These are phyloP conservation scores for Monosporascus sp. DNA, from an alignment of 2,329 filamentous ascomycete species.

Conservation along the genomic window DNA sequence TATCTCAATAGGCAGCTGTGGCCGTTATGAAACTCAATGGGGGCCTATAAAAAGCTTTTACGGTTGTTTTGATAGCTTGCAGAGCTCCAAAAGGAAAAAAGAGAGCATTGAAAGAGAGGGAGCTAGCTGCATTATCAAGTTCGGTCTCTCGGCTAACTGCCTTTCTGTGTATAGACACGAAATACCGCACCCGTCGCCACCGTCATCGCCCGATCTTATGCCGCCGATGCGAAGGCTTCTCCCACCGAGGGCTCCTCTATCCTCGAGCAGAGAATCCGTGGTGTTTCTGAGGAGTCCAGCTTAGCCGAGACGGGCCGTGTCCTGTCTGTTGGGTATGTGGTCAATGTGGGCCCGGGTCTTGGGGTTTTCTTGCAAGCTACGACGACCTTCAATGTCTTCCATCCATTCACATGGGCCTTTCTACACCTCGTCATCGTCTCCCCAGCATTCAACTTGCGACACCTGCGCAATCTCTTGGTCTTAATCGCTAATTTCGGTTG, in stretches of 20 bases:
- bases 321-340: slow-evolving; percentile 92
- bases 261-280: slow-evolving; percentile 97
- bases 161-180: slow-evolving; percentile 65
- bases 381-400: neutral
- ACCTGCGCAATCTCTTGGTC: slow-evolving; percentile 2
- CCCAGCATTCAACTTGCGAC: neutral
- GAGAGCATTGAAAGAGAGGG: slow-evolving; percentile 15
- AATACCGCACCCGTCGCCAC: slow-evolving; percentile 76
- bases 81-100: slow-evolving; percentile 27
- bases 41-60: slow-evolving; percentile 27
- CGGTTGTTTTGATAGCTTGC: slow-evolving; percentile 27
- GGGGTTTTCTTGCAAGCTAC: slow-evolving; percentile 18
- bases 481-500: slow-evolving; percentile 19
- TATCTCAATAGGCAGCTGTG: slow-evolving; percentile 27
- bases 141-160: slow-evolving; percentile 52
- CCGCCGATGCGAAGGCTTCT: slow-evolving; percentile 87
- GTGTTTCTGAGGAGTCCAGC: slow-evolving; percentile 92
- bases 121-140: slow-evolving; percentile 24
- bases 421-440: neutral
- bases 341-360: slow-evolving; percentile 5
- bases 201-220: slow-evolving; percentile 80
- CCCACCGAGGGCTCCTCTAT: slow-evolving; percentile 99
- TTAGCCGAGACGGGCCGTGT: slow-evolving; percentile 99
- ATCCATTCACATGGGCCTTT: neutral
- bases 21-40: slow-evolving; percentile 32